Evolutionary conservation across 768 basidiomycete species (phyloP), one percentile per base, ranked within the genome.

Genomic region (Lactarius vividus): DNA sequence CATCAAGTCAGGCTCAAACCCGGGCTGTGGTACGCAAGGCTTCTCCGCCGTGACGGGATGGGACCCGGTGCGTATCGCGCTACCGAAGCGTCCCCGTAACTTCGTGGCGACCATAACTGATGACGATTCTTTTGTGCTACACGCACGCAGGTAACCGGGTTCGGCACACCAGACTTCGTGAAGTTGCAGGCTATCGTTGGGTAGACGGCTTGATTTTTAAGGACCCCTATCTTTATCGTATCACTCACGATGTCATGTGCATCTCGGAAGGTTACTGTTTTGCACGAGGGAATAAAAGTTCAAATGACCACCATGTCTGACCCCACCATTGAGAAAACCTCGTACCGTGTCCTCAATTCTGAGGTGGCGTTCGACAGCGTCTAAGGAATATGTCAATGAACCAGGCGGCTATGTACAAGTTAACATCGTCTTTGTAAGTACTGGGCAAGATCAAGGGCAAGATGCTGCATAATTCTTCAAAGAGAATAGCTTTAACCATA

Each of bases 1-100:
- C 82, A 87, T 89, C 68, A 80, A 76, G 0, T 83, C 82, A 15
- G 88, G 87, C 4, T 79, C 79, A 2, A 88, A 88, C 72, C 86
- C 87, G 3, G 88, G 87, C 18, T 90, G 88, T 69, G 79, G 81
- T 0, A 84, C 81, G 4, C 73, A 75, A 57, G 86, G 86, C 77
- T 75, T 74, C 59, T 60, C 71, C 23, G 73, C 71, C 16, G 61
- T 31, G 4, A 23, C 18, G 11, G 66, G 70, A 11, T 71, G 70
- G 72, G 69, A 71, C 49, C 63, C 70, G 20, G 70, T 68, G 44
- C 29, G 68, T n/a, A 37, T 29, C 18, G 4, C 11, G 20, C 20
- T n/a, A 44, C 18, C 9, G 20, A 44, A 44, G 20, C 42, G 9
- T 10, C 20, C 16, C 18, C 42, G 20, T 20, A 20, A 20, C 8